phyloP scores from a whole-genome alignment of 176 grass and related monocot genomes.

The Guadua angustifolia region DNA sequence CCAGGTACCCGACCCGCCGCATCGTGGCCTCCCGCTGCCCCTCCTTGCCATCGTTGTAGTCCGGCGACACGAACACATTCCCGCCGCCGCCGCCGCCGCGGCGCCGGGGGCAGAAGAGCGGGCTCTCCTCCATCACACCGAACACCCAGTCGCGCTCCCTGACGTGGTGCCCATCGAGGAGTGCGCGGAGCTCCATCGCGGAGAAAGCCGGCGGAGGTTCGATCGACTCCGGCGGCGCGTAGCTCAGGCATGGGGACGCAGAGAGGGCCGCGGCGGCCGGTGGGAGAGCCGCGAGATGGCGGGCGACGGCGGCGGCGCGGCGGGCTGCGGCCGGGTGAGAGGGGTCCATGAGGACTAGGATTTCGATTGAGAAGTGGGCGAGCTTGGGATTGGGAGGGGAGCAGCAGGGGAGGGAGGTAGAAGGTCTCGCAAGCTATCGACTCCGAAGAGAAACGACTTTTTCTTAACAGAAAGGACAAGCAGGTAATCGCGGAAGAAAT shows the following conservation, averaged over 20 bases:
- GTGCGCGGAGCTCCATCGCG: conserved; percentile 36
- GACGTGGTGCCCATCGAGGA: conserved; percentile 75
- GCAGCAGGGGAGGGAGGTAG: no score
- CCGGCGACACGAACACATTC: conserved; percentile 63
- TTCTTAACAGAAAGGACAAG: no score
- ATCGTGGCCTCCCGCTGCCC: conserved; percentile 72
- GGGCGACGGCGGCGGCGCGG: conserved; percentile 43
- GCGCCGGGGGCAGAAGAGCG: conserved; percentile 57
- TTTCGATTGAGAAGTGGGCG: no score
- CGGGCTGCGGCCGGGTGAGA: conserved; percentile 15
- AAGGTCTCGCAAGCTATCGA: no score
- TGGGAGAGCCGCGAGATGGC: conserved; percentile 46
- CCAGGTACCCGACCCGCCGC: conserved; percentile 62
- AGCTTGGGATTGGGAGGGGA: no score
- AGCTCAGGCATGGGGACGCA: conserved; percentile 57
- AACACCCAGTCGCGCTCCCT: conserved; percentile 67
- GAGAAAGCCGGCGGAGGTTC: conserved; percentile 55
- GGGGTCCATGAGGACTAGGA: conserved; percentile 30
- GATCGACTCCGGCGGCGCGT: conserved; percentile 53
- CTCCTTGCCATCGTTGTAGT: conserved; percentile 74
- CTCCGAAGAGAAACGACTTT: no score
- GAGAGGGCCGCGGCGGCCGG: conserved; percentile 3
- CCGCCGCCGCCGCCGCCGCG: conserved; percentile 17
- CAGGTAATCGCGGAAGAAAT: no score
- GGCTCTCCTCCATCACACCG: conserved; percentile 72